Evolutionary conservation across 2,329 filamentous ascomycete genomes (phyloP), one percentile per base, ranked within the genome.

Genomic region (Aspergillus uvarum): DNA sequence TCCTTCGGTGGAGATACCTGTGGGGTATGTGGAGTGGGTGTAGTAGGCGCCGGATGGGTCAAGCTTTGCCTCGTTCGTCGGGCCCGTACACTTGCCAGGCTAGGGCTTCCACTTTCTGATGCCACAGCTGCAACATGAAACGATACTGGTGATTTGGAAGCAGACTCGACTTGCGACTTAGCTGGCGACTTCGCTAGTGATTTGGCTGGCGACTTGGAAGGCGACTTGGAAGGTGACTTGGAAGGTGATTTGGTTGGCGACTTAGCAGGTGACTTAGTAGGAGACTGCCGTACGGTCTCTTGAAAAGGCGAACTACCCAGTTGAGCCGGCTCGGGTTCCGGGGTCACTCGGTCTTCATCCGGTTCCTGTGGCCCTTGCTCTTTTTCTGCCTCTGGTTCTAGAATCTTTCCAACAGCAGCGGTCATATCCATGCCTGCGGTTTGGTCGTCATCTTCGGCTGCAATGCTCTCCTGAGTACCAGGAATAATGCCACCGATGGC

Each of bases 371-470:
- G 85, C 58, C 64, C 73, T 21, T 68, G 60, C 51, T 73, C 76
- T 63, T 73, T 78, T 72, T 64, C 73, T 22, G 68, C 61, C 51
- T 73, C 76, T 63, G 73, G 78, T 72, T 70, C 70, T 47, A 89
- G 77, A 54, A 91, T 90, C 8, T 81, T 80, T 10, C 88, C 88
- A 51, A 89, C 78, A 5, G 83, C 85, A 50, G 80, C 80, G 2
- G 88, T 90, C 71, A 90, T 85, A 50, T 90, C 87, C 87, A 90
- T 90, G 0, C 82, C 85, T 71, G 83, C 80, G 1, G 84, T 87
- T 54, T 75, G 68, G 56, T 77, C 77, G 4, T 78, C 77, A 64
- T 67, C 77, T 63, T 64, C 70, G 51, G 60, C 70, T 65, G 77
- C 77, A 11, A 70, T 74, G 59, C 71, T 72, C 64, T 77, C 74